Conservation (phyloP, 495 filamentous ascomycete species). For the Mycothermus thermophilus region DNA sequence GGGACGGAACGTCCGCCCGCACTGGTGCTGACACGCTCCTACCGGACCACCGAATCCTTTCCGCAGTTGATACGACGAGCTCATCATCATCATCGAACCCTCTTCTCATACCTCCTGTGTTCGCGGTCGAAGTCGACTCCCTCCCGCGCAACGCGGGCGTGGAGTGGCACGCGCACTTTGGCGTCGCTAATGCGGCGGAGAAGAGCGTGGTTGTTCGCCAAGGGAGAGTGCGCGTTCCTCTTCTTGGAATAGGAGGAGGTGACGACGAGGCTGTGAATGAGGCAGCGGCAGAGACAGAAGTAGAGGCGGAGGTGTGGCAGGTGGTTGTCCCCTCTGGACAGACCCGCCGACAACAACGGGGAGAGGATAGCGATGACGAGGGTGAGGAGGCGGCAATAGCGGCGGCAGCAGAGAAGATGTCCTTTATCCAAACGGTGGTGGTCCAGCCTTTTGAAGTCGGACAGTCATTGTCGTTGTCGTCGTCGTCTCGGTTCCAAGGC, state of each 20-base stretch:
- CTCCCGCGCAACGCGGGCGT: conserved; percentile 17
- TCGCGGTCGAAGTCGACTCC: conserved; percentile 46
- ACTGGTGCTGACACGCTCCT: too few relatives aligned
- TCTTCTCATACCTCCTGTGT: conserved; percentile 47
- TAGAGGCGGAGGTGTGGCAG: conserved; percentile 2
- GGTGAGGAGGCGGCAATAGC: too few relatives aligned
- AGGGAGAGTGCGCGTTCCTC: too few relatives aligned
- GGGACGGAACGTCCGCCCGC: neutral
- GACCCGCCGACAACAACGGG: too few relatives aligned
- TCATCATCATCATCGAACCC: too few relatives aligned
- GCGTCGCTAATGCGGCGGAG: conserved; percentile 7
- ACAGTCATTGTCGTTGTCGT: too few relatives aligned
- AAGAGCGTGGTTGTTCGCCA: neutral
- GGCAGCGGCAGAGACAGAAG: too few relatives aligned
- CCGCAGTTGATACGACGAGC: neutral
- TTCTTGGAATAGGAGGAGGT: too few relatives aligned
- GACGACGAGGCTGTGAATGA: neutral
- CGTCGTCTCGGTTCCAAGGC: too few relatives aligned
- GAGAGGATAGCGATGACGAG: too few relatives aligned
- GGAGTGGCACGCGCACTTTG: conserved; percentile 23
- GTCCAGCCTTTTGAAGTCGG: too few relatives aligned
- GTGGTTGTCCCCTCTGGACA: conserved; percentile 3
- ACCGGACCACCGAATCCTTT: conserved; percentile 1
- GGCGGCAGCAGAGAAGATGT: neutral
- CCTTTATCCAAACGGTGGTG: conserved; percentile 15